Evolutionary conservation across 345 rosid genomes (phyloP).

Genomic region (Iberis pinnata): DNA sequence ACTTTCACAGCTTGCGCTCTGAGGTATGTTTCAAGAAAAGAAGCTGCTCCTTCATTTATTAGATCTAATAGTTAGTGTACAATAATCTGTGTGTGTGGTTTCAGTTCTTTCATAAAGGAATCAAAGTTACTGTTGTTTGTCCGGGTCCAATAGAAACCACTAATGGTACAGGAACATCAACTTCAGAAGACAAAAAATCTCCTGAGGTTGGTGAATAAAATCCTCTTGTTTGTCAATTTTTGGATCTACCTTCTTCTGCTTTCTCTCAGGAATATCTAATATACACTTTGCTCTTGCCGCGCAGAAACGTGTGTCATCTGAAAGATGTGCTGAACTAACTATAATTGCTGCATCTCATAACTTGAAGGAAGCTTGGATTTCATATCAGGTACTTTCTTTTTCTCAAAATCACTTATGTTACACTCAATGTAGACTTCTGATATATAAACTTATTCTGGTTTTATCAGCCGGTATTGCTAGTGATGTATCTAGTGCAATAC

Average conservation of each 20-base stretch:
- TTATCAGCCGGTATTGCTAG: constrained; percentile 81
- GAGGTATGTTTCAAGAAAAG: constrained; percentile 50
- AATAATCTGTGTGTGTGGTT: constrained; percentile 7
- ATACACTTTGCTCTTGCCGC: constrained; percentile 1
- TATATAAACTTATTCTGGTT: background rate
- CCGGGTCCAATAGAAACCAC: constrained; percentile 88
- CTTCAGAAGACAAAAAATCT: constrained; percentile 39
- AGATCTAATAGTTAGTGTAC: background rate
- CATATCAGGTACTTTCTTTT: constrained; percentile 59
- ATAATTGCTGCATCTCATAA: constrained; percentile 73
- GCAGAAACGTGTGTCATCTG: constrained; percentile 77
- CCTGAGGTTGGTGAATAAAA: constrained; percentile 40
- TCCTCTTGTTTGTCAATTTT: background rate
- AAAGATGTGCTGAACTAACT: constrained; percentile 78
- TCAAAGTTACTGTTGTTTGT: constrained; percentile 85
- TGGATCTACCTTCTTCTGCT: background rate
- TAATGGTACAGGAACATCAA: constrained; percentile 47
- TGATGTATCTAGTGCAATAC: constrained; percentile 88
- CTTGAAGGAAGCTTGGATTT: constrained; percentile 94
- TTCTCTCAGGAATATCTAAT: constrained; percentile 4
- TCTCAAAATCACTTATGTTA: background rate
- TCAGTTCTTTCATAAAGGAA: constrained; percentile 77
- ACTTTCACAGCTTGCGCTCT: constrained; percentile 86
- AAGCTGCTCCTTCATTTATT: no score
- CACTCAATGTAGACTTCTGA: background rate